These are phyloP conservation scores for Puccinia novopanici DNA, from an alignment of 1,284 basidiomycete species.

Conservation along the genomic window DNA sequence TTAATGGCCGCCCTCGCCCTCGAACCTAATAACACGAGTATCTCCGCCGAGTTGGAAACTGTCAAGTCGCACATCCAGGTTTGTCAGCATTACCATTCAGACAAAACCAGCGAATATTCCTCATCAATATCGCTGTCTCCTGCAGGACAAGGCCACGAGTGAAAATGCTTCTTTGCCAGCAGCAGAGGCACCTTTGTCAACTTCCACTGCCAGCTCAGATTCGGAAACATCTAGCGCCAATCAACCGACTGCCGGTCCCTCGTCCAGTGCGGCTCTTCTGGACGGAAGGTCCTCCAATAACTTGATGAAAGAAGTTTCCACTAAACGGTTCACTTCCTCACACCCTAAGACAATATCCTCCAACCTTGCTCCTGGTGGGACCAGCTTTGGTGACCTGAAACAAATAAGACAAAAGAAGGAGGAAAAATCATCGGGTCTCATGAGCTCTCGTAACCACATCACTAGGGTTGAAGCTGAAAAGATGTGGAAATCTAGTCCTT, in stretches of 20 bases:
- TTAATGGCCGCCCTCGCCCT: conserved; percentile 5
- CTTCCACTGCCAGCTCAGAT: background rate
- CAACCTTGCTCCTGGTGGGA: background rate
- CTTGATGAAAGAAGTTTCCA: conserved; percentile 21
- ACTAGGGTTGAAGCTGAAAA: background rate
- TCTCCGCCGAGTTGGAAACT: background rate
- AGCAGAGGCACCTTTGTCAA: background rate
- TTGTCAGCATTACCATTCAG: background rate
- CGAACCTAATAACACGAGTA: conserved; percentile 19
- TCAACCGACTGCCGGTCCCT: background rate
- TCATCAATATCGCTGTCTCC: background rate
- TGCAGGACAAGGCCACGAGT: background rate
- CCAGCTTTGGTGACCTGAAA: conserved; percentile 21
- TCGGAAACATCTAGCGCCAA: conserved; percentile 7
- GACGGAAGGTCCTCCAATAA: background rate
- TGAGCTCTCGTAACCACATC: background rate
- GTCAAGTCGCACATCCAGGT: conserved; percentile 25
- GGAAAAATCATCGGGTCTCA: background rate
- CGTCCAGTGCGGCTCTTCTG: background rate
- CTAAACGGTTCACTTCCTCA: conserved; percentile 16
- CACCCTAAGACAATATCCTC: background rate
- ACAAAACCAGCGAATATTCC: background rate
- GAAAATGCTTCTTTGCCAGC: background rate
- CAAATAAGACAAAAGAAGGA: conserved; percentile 22
- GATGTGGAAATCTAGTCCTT: background rate